Conservation (phyloP, 768 basidiomycete species). For the Boletus coccyginus region DNA sequence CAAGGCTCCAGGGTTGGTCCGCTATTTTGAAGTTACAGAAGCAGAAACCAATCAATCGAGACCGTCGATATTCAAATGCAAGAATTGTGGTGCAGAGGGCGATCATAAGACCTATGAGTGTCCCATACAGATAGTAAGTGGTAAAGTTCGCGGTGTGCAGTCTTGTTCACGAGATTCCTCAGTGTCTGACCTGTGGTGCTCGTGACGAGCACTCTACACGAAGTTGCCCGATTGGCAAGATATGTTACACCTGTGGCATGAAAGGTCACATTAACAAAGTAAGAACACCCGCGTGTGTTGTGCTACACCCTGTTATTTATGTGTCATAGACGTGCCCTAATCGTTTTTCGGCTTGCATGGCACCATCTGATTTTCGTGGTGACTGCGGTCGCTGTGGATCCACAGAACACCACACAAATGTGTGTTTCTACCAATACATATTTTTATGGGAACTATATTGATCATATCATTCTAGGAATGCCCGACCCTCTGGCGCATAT, state of each 20-base stretch:
- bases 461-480: constrained; percentile 58
- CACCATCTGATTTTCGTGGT: constrained; percentile 29
- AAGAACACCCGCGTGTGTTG: neutral
- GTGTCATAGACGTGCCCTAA: constrained; percentile 66
- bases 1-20: constrained; percentile 48
- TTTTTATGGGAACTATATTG: neutral
- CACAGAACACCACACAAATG: constrained; percentile 59
- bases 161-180: constrained; percentile 1
- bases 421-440: constrained; percentile 30
- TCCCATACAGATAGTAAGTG: constrained; percentile 65
- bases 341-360: constrained; percentile 33
- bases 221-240: constrained; percentile 78
- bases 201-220: constrained; percentile 76
- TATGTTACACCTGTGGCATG: constrained; percentile 79
- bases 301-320: neutral
- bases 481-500: constrained; percentile 78
- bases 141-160: neutral
- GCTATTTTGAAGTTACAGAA: constrained; percentile 61
- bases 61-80: constrained; percentile 58
- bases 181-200: constrained; percentile 83
- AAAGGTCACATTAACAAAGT: constrained; percentile 78
- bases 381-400: constrained; percentile 74
- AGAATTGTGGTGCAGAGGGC: constrained; percentile 73
- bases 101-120: constrained; percentile 70
- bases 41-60: constrained; percentile 40